Percentiles rank a stretch among this genome's conserved stretches.
Evolutionary conservation across 768 basidiomycete species (phyloP).

Genomic region (Mycena galopus): DNA sequence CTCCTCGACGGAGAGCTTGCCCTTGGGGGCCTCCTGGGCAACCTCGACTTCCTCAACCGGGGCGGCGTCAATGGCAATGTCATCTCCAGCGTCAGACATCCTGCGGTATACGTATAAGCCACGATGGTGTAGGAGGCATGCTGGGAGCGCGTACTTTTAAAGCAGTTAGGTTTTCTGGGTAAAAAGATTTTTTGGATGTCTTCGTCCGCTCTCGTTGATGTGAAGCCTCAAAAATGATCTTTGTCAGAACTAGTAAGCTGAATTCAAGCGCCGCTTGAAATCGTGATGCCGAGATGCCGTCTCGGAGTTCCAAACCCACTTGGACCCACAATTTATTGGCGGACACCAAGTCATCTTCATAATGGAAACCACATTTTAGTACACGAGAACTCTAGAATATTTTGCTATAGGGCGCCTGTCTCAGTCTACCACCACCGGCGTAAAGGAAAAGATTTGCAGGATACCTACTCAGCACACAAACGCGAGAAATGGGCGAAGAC

Average conservation of each 20-base stretch:
- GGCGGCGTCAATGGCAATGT: slow-evolving; percentile 81
- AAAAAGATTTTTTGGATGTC: slow-evolving; percentile 68
- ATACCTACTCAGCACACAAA: too few relatives aligned
- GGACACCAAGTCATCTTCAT: too few relatives aligned
- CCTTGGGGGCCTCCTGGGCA: slow-evolving; percentile 90
- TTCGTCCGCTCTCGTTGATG: slow-evolving; percentile 98
- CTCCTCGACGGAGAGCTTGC: slow-evolving; percentile 96
- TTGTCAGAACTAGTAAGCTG: slow-evolving; percentile 40
- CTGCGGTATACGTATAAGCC: slow-evolving; percentile 44
- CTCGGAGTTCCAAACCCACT: too few relatives aligned
- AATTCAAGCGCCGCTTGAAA: too few relatives aligned
- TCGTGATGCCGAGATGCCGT: slow-evolving; percentile 27
- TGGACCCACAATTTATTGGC: too few relatives aligned
- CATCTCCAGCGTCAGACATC: slow-evolving; percentile 99
- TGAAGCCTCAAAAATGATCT: slow-evolving; percentile 53
- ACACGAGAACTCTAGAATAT: too few relatives aligned
- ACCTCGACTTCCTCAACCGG: slow-evolving; percentile 83
- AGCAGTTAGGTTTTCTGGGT: slow-evolving; percentile 32
- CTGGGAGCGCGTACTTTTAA: slow-evolving; percentile 31
- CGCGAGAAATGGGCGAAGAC: too few relatives aligned
- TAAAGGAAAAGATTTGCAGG: too few relatives aligned
- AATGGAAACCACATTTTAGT: too few relatives aligned
- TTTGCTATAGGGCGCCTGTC: too few relatives aligned
- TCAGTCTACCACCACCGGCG: too few relatives aligned
- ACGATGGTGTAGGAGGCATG: neutral